Evolutionary conservation across 345 rosid genomes (phyloP).

Genomic region (Ceriops zippeliana): DNA sequence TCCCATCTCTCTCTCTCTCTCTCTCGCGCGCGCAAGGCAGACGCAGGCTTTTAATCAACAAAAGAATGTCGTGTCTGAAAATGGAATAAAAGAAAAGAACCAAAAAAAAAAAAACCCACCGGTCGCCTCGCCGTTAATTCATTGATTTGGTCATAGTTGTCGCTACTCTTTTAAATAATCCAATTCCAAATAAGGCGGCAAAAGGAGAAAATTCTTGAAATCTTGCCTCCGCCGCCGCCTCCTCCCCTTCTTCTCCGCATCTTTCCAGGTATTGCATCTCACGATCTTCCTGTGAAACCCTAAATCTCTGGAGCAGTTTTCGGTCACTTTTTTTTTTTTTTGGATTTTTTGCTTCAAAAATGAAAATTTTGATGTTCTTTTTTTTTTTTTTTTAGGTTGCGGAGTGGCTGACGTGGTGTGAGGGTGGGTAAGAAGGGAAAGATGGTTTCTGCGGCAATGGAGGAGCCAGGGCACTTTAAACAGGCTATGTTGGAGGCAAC

Average conservation of each 20-base stretch:
- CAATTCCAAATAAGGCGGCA: slow-evolving; percentile 18
- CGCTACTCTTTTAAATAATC: slow-evolving; percentile 1
- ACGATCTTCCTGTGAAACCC: not conserved
- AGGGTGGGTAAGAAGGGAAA: not conserved
- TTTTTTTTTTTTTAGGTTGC: not conserved
- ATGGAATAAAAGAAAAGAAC: too few species aligned
- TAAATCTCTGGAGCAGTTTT: not conserved
- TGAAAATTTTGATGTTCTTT: not conserved
- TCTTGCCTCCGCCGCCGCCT: not conserved
- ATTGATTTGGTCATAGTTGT: not conserved
- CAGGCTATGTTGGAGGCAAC: slow-evolving; percentile 56
- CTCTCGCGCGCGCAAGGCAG: too few species aligned
- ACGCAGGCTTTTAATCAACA: too few species aligned
- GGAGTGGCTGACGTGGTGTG: not conserved
- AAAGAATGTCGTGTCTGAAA: too few species aligned
- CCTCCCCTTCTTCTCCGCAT: not conserved
- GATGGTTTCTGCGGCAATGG: slow-evolving; percentile 34
- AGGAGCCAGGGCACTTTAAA: slow-evolving; percentile 71
- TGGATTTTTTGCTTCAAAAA: not conserved
- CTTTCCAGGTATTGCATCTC: not conserved
- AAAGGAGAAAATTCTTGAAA: not conserved
- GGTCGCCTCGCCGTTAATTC: too few species aligned
- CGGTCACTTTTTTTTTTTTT: not conserved
- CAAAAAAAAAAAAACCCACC: too few species aligned
- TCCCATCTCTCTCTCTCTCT: too few species aligned